These are phyloP conservation scores for Cubamyces lactineus DNA, from an alignment of 768 basidiomycete species.

Conservation along the genomic window DNA sequence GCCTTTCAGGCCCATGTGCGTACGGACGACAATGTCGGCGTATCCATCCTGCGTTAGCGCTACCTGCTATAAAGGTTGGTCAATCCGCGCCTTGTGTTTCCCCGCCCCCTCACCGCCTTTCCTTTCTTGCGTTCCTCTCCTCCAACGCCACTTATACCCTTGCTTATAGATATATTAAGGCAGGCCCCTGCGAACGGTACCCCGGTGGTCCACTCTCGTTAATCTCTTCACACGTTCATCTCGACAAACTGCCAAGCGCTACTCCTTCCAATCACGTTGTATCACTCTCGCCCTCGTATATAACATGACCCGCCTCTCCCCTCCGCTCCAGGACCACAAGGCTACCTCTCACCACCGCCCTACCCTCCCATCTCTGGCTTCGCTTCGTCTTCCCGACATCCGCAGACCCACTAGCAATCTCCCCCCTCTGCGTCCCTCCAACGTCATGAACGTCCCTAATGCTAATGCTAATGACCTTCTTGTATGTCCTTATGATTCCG, in stretches of 20 bases:
- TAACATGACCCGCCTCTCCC: constrained; percentile 21
- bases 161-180: constrained; percentile 28
- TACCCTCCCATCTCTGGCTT: constrained; percentile 55
- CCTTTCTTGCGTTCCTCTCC: constrained; percentile 24
- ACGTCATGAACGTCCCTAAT: constrained; percentile 11
- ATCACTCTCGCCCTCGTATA: constrained; percentile 8
- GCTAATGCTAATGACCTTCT: constrained; percentile 20
- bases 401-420: constrained; percentile 1
- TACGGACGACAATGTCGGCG: constrained; percentile 19
- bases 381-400: constrained; percentile 45
- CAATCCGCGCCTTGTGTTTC: constrained; percentile 12
- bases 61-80: constrained; percentile 25
- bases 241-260: constrained; percentile 18
- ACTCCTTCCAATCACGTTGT: constrained; percentile 7
- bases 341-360: constrained; percentile 42
- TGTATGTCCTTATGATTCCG: constrained; percentile 13
- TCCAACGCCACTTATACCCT: constrained; percentile 24
- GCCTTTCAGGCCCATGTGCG: constrained; percentile 4
- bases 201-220: constrained; percentile 33
- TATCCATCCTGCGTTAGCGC: constrained; percentile 17
- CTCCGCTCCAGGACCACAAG: constrained; percentile 22
- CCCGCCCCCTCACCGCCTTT: constrained; percentile 24
- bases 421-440: constrained; percentile 10
- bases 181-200: constrained; percentile 34
- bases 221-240: constrained; percentile 22